Evolutionary conservation across 129 eudicot species (phyloP), one percentile per base, ranked within the genome.

Genomic region (Chrysanthemum seticuspe): DNA sequence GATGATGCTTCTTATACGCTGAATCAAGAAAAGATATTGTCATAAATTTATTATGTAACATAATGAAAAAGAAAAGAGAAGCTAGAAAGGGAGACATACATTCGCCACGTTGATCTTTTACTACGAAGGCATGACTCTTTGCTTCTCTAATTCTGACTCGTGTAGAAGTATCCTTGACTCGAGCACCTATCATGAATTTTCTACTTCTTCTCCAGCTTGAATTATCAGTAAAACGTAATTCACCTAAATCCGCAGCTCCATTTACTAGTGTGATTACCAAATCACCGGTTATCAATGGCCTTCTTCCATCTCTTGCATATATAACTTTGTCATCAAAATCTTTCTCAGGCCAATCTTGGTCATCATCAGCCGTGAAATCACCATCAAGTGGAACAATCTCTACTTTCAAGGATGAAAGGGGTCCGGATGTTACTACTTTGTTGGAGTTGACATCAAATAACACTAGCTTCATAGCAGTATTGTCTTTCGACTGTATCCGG

Each of bases 51-150:
- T n/a, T n/a, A n/a, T n/a, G n/a, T n/a, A n/a, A n/a, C n/a, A n/a
- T n/a, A n/a, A n/a, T n/a, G 25, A 8, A 5, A 34, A 0, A 45
- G 31, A 19, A 0, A n/a, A n/a, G n/a, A n/a, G n/a, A n/a, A n/a
- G n/a, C n/a, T n/a, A n/a, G n/a, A 21, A 66, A 49, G 16, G 68
- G 68, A 51, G 3, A 27, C 89, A 76, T 80, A 90, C 97, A 72
- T 75, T 90, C 91, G 63, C 95, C 95, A n/a, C 97, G 84, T 29
- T 87, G 97, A 76, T 90, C 95, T 75, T 81, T 75, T 0, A 90
- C 95, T 2, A 76, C 15, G 54, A 90, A 87, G 3, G 88, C 74
- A 8, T 79, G 85, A 77, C 87, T 85, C 51, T 53, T 80, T 7
- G 87, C 97, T 79, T 87, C 91, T 53, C 79, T 83, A 15, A 90